phyloP scores from a whole-genome alignment of 768 basidiomycete genomes.

The Podaxis sp. region DNA sequence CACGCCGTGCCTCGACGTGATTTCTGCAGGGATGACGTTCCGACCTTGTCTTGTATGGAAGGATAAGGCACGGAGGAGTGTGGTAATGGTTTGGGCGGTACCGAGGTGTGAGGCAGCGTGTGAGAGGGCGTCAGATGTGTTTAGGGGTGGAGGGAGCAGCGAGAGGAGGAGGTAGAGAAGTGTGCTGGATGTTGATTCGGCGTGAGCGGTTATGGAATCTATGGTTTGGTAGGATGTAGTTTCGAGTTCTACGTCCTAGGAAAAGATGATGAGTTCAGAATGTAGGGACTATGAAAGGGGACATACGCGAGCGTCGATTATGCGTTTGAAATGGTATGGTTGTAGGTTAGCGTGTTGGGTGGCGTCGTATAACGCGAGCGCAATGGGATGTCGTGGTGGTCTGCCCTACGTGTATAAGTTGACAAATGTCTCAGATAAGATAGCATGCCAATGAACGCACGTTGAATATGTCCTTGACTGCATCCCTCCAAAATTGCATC shows the following conservation, averaged over 20 bases:
- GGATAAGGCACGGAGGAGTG: constrained; percentile 73
- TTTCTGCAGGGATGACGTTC: constrained; percentile 79
- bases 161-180: constrained; percentile 76
- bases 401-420: constrained; percentile 47
- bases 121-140: constrained; percentile 46
- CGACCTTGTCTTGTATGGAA: constrained; percentile 72
- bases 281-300: not conserved
- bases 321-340: constrained; percentile 77
- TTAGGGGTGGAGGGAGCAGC: constrained; percentile 53
- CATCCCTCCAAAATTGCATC: constrained; percentile 87
- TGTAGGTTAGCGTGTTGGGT: constrained; percentile 51
- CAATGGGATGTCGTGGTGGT: constrained; percentile 80
- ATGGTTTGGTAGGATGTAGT: constrained; percentile 64
- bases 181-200: constrained; percentile 80
- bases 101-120: constrained; percentile 86
- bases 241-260: constrained; percentile 65
- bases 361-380: constrained; percentile 65
- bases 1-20: constrained; percentile 76
- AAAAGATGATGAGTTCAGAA: constrained; percentile 2
- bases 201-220: constrained; percentile 68
- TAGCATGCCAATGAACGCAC: constrained; percentile 38
- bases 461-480: constrained; percentile 64
- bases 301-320: constrained; percentile 82
- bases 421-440: constrained; percentile 17
- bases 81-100: constrained; percentile 66